Percentiles rank a stretch among this genome's conserved stretches.
Conservation (phyloP, 352 stramenopile genomes). For the Pythium vanterpoolii region DNA sequence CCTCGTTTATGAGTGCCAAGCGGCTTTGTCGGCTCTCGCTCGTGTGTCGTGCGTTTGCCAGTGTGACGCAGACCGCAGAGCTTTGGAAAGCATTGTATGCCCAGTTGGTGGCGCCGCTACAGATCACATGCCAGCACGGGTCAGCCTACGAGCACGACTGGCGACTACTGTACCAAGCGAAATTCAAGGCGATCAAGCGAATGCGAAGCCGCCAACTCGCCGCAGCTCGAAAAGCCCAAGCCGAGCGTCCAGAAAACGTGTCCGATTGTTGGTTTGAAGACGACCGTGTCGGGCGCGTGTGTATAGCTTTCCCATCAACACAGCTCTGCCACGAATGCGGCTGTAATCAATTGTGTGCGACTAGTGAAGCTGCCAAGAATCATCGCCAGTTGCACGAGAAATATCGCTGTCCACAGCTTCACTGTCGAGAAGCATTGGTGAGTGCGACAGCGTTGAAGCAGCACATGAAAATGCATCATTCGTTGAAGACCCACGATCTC, state of each 20-base stretch:
- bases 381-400: slow-evolving; percentile 12
- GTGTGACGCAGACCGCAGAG: slow-evolving; percentile 28
- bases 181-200: slow-evolving; percentile 14
- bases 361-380: slow-evolving; percentile 6
- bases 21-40: slow-evolving; percentile 55
- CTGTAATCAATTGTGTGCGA: slow-evolving; percentile 15
- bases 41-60: slow-evolving; percentile 44
- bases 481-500: neutral
- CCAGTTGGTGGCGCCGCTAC: slow-evolving; percentile 5
- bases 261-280: slow-evolving; percentile 16
- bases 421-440: slow-evolving; percentile 11
- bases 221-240: neutral
- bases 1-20: slow-evolving; percentile 70
- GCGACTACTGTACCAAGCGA: slow-evolving; percentile 16
- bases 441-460: slow-evolving; percentile 17
- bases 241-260: neutral
- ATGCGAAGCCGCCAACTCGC: slow-evolving; percentile 9
- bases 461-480: slow-evolving; percentile 1
- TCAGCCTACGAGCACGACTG: slow-evolving; percentile 16
- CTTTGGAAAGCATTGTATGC: slow-evolving; percentile 47
- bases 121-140: slow-evolving; percentile 19
- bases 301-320: neutral
- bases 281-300: slow-evolving; percentile 8
- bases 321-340: slow-evolving; percentile 21
- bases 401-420: slow-evolving; percentile 7